These are phyloP conservation scores for Saccharata proteae DNA, from an alignment of 2,329 filamentous ascomycete genomes.

Conservation along the genomic window DNA sequence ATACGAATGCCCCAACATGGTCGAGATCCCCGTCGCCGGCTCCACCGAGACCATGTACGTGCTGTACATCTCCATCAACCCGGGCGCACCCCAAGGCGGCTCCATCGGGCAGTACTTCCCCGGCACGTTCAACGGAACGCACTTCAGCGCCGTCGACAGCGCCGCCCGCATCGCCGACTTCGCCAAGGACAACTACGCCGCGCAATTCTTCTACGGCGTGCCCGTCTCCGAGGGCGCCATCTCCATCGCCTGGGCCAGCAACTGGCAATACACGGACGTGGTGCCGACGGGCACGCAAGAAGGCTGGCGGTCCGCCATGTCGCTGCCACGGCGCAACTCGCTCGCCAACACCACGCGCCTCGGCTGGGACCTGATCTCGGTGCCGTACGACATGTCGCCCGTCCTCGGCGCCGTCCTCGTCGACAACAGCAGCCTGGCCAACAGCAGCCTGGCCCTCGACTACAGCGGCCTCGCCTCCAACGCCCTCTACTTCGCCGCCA, in stretches of 20 bases:
- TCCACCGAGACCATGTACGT: constrained; percentile 31
- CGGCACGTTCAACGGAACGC: constrained; percentile 52
- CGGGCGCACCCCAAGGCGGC: constrained; percentile 44
- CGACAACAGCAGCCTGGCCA: constrained; percentile 35
- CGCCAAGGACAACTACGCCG: constrained; percentile 44
- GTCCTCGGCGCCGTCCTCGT: constrained; percentile 34
- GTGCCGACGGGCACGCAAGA: constrained; percentile 43
- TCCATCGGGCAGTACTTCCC: constrained; percentile 45
- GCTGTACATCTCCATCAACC: constrained; percentile 43
- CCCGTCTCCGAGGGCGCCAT: constrained; percentile 27
- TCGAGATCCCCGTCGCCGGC: constrained; percentile 40
- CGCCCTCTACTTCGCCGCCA: constrained; percentile 43
- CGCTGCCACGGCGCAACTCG: constrained; percentile 39
- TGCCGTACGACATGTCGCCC: constrained; percentile 37
- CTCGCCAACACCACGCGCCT: constrained; percentile 39
- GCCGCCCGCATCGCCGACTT: constrained; percentile 34
- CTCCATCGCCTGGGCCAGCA: constrained; percentile 45
- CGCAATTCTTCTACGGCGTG: constrained; percentile 42
- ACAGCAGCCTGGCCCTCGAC: constrained; percentile 37
- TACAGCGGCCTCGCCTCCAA: constrained; percentile 39
- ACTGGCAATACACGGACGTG: constrained; percentile 46
- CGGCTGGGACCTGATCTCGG: constrained; percentile 40
- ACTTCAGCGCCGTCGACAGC: constrained; percentile 38
- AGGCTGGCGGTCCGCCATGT: constrained; percentile 42
- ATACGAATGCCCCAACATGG: constrained; percentile 53